A percentile compares a stretch with the other conserved stretches of the same genome.
Conservation (phyloP, 768 basidiomycete genomes). For the Peribolospora baueri region DNA sequence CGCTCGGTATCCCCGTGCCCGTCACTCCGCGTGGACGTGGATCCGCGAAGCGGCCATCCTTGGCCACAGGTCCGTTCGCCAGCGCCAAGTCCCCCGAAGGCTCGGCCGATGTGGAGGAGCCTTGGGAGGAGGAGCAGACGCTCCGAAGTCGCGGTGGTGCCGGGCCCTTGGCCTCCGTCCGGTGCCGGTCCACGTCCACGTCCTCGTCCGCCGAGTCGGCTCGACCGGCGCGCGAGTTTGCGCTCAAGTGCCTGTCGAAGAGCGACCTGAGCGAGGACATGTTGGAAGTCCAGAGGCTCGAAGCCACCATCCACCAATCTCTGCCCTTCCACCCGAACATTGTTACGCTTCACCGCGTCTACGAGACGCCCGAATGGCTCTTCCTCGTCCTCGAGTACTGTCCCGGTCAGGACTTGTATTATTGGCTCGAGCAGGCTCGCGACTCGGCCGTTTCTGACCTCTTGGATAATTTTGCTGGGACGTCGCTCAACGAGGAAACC, state of each 20-base stretch:
- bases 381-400: conserved; percentile 86
- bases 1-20: too few species aligned
- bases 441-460: conserved; percentile 24
- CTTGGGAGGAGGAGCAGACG: background rate
- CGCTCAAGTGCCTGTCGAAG: conserved; percentile 92
- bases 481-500: conserved; percentile 9
- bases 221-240: conserved; percentile 54
- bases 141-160: too few species aligned
- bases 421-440: conserved; percentile 87
- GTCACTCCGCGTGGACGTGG: too few species aligned
- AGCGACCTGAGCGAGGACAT: conserved; percentile 73
- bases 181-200: conserved; percentile 31
- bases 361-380: conserved; percentile 74
- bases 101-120: background rate
- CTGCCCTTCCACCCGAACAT: conserved; percentile 75
- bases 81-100: conserved; percentile 25
- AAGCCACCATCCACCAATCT: conserved; percentile 89
- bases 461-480: conserved; percentile 11
- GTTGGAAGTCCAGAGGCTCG: conserved; percentile 66
- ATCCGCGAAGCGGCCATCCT: background rate
- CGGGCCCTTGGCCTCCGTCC: conserved; percentile 22
- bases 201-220: conserved; percentile 16
- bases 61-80: conserved; percentile 16
- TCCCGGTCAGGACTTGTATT: conserved; percentile 90
- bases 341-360: conserved; percentile 59